Base-by-base conservation (phyloP, 345 rosid genomes). In the Eucalyptus caleyi region DNA sequence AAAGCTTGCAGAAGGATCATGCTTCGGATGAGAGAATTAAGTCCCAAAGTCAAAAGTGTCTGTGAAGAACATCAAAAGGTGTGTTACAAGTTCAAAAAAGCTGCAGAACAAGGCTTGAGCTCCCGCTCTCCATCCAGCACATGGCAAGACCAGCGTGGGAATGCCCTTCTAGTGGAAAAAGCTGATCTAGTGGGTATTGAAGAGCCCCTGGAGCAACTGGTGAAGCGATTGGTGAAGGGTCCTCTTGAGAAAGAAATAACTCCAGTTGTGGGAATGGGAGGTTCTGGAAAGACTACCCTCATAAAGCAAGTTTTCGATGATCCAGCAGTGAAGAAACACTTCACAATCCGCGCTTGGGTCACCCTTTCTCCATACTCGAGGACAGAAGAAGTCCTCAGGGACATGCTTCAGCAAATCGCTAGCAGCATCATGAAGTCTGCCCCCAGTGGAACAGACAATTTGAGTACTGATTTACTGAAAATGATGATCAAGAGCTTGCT, bases 211-310 rank as follows among this genome's bases (percentile, higher is more conserved):
- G 72, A 13, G 59, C 27, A 45, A 51, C 88, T 92, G 34, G 87
- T 88, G 77, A 16, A 51, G 27, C 86, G 91, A 88, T 87, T 92
- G 83, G 62, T 90, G 18, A n/a, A 77, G 50, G 93, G 91, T n/a
- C 67, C 50, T 27, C 65, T 7, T 16, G 87, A 80, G n/a, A 90
- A 83, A 44, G 86, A 89, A 86, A 69, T 69, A 34, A 56, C 65
- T 44, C 54, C 94, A 5, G 92, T 92, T 87, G 91, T 90, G 30
- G 94, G 94, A 4, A 91, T 92, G 91, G 93, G 94, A 45, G 94
- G 94, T 21, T 62, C 91, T 0, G 94, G 94, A 11, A 93, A 93
- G 83, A 93, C 94, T 7, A 93, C 94, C 72, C 53, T 93, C 40
- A 92, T 87, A 40, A 90, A 89, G 88, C 89, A 90, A 83, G 92